phyloP scores from a whole-genome alignment of 768 basidiomycete genomes.

The Lactifluus pinguis region DNA sequence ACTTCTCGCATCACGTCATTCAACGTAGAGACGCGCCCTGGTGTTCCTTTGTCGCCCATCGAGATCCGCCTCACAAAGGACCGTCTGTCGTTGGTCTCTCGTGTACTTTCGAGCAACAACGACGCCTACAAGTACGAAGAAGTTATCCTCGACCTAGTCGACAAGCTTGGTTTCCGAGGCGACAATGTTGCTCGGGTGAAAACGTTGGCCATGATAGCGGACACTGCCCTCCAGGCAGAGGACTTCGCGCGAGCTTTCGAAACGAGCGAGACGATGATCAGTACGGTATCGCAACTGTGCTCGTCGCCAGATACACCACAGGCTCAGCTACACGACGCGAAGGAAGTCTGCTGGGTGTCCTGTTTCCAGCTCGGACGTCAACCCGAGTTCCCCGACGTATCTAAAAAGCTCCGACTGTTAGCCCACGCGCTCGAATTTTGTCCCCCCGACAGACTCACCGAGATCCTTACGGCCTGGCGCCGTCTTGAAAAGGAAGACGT shows the following conservation, averaged over 20 bases:
- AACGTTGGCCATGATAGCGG: slow-evolving; percentile 82
- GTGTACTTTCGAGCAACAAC: slow-evolving; percentile 72
- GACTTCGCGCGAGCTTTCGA: slow-evolving; percentile 73
- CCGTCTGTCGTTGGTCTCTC: slow-evolving; percentile 77
- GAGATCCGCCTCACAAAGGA: slow-evolving; percentile 91
- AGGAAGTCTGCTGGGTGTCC: slow-evolving; percentile 83
- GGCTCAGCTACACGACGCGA: slow-evolving; percentile 46
- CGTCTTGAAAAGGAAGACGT: slow-evolving; percentile 61
- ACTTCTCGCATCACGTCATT: slow-evolving; percentile 94
- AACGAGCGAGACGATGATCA: slow-evolving; percentile 62
- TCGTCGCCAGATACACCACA: slow-evolving; percentile 24
- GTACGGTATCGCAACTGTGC: slow-evolving; percentile 45
- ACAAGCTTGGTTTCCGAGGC: slow-evolving; percentile 74
- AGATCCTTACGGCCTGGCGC: slow-evolving; percentile 73
- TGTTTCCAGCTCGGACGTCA: slow-evolving; percentile 85
- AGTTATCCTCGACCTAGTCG: slow-evolving; percentile 81
- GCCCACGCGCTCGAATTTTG: slow-evolving; percentile 82
- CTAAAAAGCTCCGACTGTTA: slow-evolving; percentile 59
- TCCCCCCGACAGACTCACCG: slow-evolving; percentile 68
- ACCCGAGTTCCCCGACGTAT: slow-evolving; percentile 59
- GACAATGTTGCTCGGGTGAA: slow-evolving; percentile 74
- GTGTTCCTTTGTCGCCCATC: slow-evolving; percentile 76
- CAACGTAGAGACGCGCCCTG: slow-evolving; percentile 66
- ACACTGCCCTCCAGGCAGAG: slow-evolving; percentile 73
- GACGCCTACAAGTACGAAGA: slow-evolving; percentile 90